Evolutionary conservation across 148 eudicot genomes (phyloP), one percentile per base, ranked within the genome.

Genomic region (Pouteria glomerata): DNA sequence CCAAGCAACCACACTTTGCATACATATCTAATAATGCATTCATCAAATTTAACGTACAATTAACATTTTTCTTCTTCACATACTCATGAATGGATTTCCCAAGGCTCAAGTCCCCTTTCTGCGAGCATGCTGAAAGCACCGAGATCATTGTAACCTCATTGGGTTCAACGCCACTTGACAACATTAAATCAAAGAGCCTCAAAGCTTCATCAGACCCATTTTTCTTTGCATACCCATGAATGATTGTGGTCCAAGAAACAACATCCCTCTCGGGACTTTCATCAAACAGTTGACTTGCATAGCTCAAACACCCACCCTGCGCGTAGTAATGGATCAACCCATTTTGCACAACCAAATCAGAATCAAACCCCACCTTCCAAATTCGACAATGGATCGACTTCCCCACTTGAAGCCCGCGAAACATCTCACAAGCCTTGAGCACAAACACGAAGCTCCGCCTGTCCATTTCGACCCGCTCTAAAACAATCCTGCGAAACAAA

Each of bases 21-120:
- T 84, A 84, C 93, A 88, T 86, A 82, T 88, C 93, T 75, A 88
- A 57, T 82, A 88, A 71, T 3, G 88, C 78, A 74, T 88, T 88
- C 82, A 57, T 82, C 81, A 86, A 74, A 80, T 84, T 88, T 21
- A 75, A 37, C 77, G 81, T 75, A 63, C 62, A 78, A 23, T 34
- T 50, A 11, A 88, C 59, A 52, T 72, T 59, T 16, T 30, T 63
- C 56, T 45, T 80, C 63, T 78, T 74, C 15, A 83, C 70, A 75
- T 77, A 80, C 23, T 79, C 66, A 51, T 71, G 83, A 31, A 80
- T 23, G 35, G 73, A 76, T 73, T 74, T 78, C 51, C 82, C 88
- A 57, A 81, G 59, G 27, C 70, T 68, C 68, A 88, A 77, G 74
- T 86, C 82, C 64, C 87, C 88, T 75, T 77, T 84, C 14, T 64